Percentiles rank a stretch among this genome's conserved stretches.
phyloP scores from a whole-genome alignment of 2,329 filamentous ascomycete genomes.

The Ophioceras dolichostomum region DNA sequence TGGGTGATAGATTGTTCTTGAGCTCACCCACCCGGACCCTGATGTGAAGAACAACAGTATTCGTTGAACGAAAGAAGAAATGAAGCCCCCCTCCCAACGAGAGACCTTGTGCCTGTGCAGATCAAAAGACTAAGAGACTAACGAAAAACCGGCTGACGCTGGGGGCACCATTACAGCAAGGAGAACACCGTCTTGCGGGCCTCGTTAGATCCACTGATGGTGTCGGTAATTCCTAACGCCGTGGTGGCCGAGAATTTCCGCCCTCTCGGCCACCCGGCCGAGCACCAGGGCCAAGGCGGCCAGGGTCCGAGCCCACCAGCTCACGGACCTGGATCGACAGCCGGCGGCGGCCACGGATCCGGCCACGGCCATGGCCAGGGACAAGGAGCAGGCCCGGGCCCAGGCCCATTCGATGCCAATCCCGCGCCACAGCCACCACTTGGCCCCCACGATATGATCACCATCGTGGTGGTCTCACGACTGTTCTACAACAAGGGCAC shows the following conservation, averaged over 20 bases:
- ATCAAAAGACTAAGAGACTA: conserved; percentile 8
- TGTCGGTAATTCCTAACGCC: conserved; percentile 95
- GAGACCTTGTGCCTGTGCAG: neutral
- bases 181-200: conserved; percentile 95
- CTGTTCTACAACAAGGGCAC: conserved; percentile 99
- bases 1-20: no score
- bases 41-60: no score
- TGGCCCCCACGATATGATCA: conserved; percentile 76
- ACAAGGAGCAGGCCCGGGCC: conserved; percentile 17
- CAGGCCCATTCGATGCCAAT: conserved; percentile 42
- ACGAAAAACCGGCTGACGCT: neutral
- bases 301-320: conserved; percentile 7
- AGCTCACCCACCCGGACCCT: no score
- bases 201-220: conserved; percentile 89
- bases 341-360: conserved; percentile 21
- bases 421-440: no score
- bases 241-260: conserved; percentile 94
- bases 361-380: neutral
- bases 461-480: conserved; percentile 92
- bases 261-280: conserved; percentile 40
- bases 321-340: conserved; percentile 9
- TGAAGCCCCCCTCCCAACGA: no score
- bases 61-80: no score
- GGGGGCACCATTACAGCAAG: conserved; percentile 65
- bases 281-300: conserved; percentile 23